phyloP scores from a whole-genome alignment of 352 stramenopile species.

The Pythium scleroteichum region DNA sequence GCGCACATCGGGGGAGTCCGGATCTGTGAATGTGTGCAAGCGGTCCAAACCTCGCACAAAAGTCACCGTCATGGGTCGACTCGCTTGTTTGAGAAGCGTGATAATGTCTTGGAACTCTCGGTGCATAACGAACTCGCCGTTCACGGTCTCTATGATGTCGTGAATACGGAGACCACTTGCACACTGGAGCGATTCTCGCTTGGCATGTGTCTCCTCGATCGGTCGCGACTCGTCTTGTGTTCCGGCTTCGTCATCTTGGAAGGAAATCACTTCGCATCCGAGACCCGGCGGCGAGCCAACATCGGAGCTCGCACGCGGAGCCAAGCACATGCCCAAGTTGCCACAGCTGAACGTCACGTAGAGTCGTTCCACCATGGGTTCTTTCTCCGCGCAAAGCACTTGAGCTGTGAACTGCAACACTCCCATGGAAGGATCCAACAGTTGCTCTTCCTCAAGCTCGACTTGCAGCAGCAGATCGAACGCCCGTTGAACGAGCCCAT shows the following conservation, averaged over 20 bases:
- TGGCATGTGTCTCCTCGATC: not conserved
- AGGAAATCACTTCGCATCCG: conserved; percentile 35
- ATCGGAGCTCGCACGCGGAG: conserved; percentile 16
- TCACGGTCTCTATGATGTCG: conserved; percentile 51
- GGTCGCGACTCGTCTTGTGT: not conserved
- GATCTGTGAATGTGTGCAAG: conserved; percentile 17
- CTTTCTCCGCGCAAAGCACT: conserved; percentile 32
- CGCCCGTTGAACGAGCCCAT: conserved; percentile 46
- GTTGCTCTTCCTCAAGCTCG: conserved; percentile 42
- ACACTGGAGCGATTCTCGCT: not conserved
- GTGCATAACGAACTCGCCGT: conserved; percentile 43
- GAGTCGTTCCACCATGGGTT: conserved; percentile 44
- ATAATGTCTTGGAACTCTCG: conserved; percentile 36
- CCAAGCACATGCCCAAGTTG: conserved; percentile 42
- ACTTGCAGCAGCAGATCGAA: conserved; percentile 51
- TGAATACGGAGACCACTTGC: conserved; percentile 16
- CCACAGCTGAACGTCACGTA: conserved; percentile 50
- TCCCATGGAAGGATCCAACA: conserved; percentile 35
- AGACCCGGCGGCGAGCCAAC: not conserved
- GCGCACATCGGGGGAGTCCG: not conserved
- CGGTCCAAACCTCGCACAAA: conserved; percentile 43
- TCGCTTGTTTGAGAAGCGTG: conserved; percentile 37
- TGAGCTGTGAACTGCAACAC: conserved; percentile 37
- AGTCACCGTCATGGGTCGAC: conserved; percentile 47
- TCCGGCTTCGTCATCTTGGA: conserved; percentile 17